Conservation (phyloP, 768 basidiomycete species). For the Russula virescens region DNA sequence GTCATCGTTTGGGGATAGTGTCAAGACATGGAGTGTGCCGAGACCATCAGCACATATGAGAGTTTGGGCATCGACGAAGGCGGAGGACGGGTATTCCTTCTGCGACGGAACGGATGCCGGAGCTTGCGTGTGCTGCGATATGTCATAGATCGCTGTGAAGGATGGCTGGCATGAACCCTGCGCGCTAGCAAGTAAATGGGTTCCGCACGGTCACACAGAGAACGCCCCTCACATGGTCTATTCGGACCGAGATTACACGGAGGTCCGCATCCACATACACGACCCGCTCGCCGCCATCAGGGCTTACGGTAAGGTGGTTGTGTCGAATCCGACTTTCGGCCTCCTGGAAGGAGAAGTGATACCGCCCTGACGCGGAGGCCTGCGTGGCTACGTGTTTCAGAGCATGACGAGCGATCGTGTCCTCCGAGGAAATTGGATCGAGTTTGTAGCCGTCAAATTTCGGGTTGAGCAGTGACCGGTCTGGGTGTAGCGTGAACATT, state of each 20-base stretch:
- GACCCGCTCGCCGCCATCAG: constrained; percentile 40
- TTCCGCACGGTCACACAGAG: constrained; percentile 10
- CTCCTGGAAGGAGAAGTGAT: constrained; percentile 69
- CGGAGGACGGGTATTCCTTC: constrained; percentile 70
- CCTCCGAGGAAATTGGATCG: constrained; percentile 53
- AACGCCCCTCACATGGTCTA: constrained; percentile 52
- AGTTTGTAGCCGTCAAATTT: constrained; percentile 85
- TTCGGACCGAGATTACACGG: constrained; percentile 52
- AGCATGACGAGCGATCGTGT: constrained; percentile 43
- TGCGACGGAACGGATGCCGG: constrained; percentile 38
- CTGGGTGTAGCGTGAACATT: constrained; percentile 22
- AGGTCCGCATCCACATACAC: constrained; percentile 65
- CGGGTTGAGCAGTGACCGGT: constrained; percentile 60
- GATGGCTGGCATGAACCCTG: constrained; percentile 49
- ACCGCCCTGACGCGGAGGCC: constrained; percentile 53
- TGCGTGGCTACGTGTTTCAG: constrained; percentile 44
- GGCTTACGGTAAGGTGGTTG: constrained; percentile 63
- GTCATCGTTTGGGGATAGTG: constrained; percentile 35
- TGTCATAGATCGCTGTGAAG: constrained; percentile 52
- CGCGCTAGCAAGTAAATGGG: constrained; percentile 28
- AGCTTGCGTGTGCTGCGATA: constrained; percentile 49
- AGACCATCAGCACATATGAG: constrained; percentile 64
- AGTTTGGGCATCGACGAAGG: constrained; percentile 45
- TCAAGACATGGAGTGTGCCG: constrained; percentile 60
- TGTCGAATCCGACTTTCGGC: constrained; percentile 80